Percentiles rank a stretch among this genome's conserved stretches.
phyloP scores from a whole-genome alignment of 2,329 filamentous ascomycete genomes.

The Aspergillus eucalypticola region DNA sequence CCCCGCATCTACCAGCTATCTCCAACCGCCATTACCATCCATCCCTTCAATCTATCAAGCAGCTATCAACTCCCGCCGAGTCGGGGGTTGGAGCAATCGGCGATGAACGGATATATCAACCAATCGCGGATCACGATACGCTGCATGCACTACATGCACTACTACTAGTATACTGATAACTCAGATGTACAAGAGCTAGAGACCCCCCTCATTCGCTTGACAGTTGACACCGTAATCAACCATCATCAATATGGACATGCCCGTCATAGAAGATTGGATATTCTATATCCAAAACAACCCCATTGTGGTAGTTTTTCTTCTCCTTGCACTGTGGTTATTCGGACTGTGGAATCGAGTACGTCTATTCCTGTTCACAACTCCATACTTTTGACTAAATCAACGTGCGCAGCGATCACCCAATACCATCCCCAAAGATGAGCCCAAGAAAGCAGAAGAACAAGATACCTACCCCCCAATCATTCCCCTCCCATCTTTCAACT shows the following conservation, averaged over 20 bases:
- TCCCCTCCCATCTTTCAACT: slow-evolving; percentile 53
- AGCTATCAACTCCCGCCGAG: neutral
- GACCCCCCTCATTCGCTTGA: neutral
- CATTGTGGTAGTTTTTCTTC: neutral
- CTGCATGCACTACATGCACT: neutral
- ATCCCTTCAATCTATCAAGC: neutral
- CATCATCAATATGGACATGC: neutral
- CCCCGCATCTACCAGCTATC: neutral
- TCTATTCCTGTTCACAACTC: neutral
- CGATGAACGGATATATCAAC: slow-evolving; percentile 14
- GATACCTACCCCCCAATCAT: slow-evolving; percentile 31
- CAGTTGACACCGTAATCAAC: neutral
- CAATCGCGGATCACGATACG: slow-evolving; percentile 20
- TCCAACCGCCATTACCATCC: neutral
- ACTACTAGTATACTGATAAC: neutral
- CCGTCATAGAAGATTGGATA: neutral
- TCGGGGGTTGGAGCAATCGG: slow-evolving; percentile 19
- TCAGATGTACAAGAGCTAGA: slow-evolving; percentile 4
- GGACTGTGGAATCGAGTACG: slow-evolving; percentile 1
- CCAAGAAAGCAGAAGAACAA: neutral
- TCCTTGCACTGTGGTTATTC: neutral
- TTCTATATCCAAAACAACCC: slow-evolving; percentile 8
- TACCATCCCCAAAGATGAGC: neutral
- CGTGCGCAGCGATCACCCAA: neutral
- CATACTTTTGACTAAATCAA: neutral